Base-by-base conservation (phyloP, 139 green algal genomes). In the Chlorella sp. region DNA sequence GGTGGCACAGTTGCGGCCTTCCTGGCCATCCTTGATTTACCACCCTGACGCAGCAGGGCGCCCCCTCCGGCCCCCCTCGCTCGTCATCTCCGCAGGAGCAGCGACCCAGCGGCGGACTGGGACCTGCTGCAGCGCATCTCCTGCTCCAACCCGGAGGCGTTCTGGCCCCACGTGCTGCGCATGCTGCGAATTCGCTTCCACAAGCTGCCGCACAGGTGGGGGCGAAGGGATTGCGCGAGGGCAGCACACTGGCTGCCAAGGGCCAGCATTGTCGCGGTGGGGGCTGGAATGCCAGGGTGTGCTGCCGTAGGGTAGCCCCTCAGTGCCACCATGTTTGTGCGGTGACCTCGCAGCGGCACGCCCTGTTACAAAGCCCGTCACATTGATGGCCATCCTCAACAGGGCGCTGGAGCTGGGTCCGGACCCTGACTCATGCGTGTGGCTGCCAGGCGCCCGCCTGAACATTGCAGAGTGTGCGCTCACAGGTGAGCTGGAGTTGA, bases 401-500 rank as follows among this genome's bases (percentile, higher is more conserved):
- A 90, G 86, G 76, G 81, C 90, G 48, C 60, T 93, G 78, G 58
- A 86, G 62, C 34, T 26, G 8, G 56, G 65, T 24, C 40, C 73
- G 8, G 82, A 92, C 77, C 88, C 91, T 3, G 93, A 95, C 58
- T 54, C 77, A 5, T 86, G 68, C 28, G 51, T 51, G 44, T 98
- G 96, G 94, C 87, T 98, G 81, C 90, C 92, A 2, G 95, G 93
- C n/a, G 93, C 92, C 5, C 73, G 81, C 0, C 70, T 98, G 24
- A 98, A 98, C 85, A 91, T 95, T 43, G 96, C 95, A 24, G 88
- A 92, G n/a, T 86, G 74, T 46, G 92, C 91, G 0, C 84, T 97
- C 38, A 83, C 72, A 65, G 76, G 76, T 68, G 6, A 4, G 76
- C 17, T 13, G 38, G 17, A n/a, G 38, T 44, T 13, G 19, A 19